Evolutionary conservation across 2,329 filamentous ascomycete genomes (phyloP), one percentile per base, ranked within the genome.

Genomic region (Microsporum audouinii): DNA sequence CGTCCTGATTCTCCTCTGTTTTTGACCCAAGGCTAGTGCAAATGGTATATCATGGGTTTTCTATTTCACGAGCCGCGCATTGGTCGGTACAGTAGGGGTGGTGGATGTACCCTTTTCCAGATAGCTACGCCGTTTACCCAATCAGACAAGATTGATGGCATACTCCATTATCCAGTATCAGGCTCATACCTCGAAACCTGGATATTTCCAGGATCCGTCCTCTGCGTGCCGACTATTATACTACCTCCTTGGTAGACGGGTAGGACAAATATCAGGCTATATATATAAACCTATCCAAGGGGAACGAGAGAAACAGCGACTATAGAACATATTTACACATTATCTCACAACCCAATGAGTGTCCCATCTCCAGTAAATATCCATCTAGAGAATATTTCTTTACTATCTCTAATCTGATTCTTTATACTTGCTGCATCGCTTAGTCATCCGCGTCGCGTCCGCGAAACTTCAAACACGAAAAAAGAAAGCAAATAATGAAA

Each of bases 371-470:
- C 17, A 23, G 17, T 23, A 23, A 23, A 23, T 23, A 23, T 23
- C 17, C 17, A 23, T 23, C 17, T 23, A 23, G 17, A 1, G 12
- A n/a, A 14, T 41, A 41, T 14, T n/a, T 41, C 12, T 5, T 41
- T 14, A 14, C 38, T 41, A 41, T 23, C 17, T 23, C 17, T 23
- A 23, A 36, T 36, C 10, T 10, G 5, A 36, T 36, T 10, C 34
- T 10, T 36, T 36, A 10, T 36, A 10, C 34, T 36, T 10, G 17
- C 5, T 29, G 5, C 1, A 29, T 7, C 23, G 45, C 23, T 55
- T 55, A 55, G 51, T 55, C 29, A 55, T 55, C 51, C 51, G 3
- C 31, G 51, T 55, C 51, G 51, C 51, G 51, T 36, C n/a, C 33
- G 51, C 51, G 33, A 34, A 34, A 34, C 31, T n/a, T 38, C 31